A percentile compares a stretch with the other conserved stretches of the same genome.
Evolutionary conservation across 148 eudicot genomes (phyloP).

Genomic region (Drosera capensis): DNA sequence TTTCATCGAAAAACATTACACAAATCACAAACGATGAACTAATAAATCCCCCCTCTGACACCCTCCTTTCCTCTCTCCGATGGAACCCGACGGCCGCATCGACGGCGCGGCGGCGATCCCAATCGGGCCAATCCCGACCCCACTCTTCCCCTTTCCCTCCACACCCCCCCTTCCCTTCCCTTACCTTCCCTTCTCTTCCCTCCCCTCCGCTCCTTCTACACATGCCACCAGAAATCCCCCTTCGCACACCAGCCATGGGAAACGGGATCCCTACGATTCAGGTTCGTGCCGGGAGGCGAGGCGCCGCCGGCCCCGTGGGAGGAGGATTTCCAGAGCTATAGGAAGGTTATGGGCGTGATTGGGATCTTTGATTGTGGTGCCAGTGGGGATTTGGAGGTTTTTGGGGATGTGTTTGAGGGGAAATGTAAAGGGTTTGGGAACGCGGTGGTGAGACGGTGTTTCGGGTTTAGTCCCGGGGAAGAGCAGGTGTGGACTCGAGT

Average conservation of each 20-base stretch:
- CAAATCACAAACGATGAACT: too few relatives aligned
- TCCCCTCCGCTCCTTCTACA: constrained; percentile 76
- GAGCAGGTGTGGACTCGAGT: constrained; percentile 70
- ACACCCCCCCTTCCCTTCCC: constrained; percentile 45
- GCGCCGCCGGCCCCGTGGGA: constrained; percentile 91
- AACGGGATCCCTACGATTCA: constrained; percentile 52
- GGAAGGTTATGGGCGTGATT: constrained; percentile 63
- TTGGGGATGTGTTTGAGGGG: constrained; percentile 28
- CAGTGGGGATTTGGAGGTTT: constrained; percentile 48
- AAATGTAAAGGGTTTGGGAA: constrained; percentile 51
- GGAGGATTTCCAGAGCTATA: constrained; percentile 79
- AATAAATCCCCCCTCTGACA: too few relatives aligned
- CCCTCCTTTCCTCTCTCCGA: too few relatives aligned
- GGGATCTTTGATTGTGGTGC: constrained; percentile 90
- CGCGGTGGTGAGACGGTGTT: constrained; percentile 60
- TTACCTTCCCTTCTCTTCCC: constrained; percentile 58
- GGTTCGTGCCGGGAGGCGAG: constrained; percentile 74
- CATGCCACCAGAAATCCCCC: constrained; percentile 85
- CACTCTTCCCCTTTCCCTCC: constrained; percentile 57
- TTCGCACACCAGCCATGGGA: constrained; percentile 88
- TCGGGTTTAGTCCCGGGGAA: constrained; percentile 81
- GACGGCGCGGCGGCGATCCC: constrained; percentile 75
- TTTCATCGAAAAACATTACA: too few relatives aligned
- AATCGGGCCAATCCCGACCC: constrained; percentile 40
- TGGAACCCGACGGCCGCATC: constrained; percentile 97